These are phyloP conservation scores for Gracilariopsis chorda DNA, from an alignment of 23 red algal genomes.

Conservation along the genomic window DNA sequence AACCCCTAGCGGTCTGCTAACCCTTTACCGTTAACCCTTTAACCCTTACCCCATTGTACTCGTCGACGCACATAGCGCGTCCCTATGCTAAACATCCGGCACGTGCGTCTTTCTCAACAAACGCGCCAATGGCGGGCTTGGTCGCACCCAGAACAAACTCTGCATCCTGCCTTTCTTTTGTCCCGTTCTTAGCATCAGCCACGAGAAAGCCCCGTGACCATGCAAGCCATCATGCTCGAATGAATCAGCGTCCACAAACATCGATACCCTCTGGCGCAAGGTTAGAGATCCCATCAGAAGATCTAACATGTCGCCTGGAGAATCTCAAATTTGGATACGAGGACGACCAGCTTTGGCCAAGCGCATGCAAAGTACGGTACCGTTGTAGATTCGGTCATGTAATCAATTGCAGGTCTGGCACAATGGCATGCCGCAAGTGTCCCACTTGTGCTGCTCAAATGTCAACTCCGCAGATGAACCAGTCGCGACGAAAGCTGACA, in stretches of 20 bases:
- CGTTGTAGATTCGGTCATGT: constrained; percentile 6
- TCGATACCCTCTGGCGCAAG: not conserved
- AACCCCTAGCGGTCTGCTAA: too few species aligned
- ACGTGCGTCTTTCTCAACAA: too few species aligned
- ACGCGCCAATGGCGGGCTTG: too few species aligned
- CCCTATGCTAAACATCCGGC: too few species aligned
- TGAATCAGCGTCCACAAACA: not conserved
- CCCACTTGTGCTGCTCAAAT: not conserved
- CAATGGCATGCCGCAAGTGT: not conserved
- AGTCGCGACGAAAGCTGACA: constrained; percentile 12
- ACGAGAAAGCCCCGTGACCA: not conserved
- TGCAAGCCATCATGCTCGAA: not conserved
- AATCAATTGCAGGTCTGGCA: not conserved
- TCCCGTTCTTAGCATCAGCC: not conserved
- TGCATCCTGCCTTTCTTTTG: not conserved
- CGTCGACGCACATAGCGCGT: too few species aligned
- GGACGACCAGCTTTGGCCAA: too few species aligned
- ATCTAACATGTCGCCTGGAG: not conserved
- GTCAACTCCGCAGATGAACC: not conserved
- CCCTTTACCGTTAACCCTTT: too few species aligned
- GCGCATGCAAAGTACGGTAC: not conserved
- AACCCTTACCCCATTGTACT: too few species aligned
- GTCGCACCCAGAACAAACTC: too few species aligned
- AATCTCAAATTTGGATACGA: not conserved
- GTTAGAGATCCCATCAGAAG: not conserved